Base-by-base conservation (phyloP, 306 rosid genomes). In the Castanopsis chinensis region DNA sequence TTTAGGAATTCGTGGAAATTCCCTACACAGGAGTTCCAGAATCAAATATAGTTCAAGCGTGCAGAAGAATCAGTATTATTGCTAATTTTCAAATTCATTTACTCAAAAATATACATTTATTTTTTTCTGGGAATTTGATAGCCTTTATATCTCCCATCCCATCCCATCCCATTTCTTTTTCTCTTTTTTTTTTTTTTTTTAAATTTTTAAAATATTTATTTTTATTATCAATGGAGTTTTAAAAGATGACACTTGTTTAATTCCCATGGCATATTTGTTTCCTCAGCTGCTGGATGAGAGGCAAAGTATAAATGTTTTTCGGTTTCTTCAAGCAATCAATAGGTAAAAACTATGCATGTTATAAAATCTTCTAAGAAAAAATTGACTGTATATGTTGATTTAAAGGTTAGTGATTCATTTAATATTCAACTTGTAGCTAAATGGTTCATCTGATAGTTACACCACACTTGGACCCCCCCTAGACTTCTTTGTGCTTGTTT, bases 41-140 rank as follows among this genome's bases (percentile, higher is more conserved):
- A 86, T 92, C 98, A 1, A 96, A 94, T 87, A 87, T 92, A 51
- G 98, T 90, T 82, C 97, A 90, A 88, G 97, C 98, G 37, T 92
- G 97, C 89, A 83, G 92, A 89, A 92, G 84, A 79, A 97, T 94
- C 33, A 83, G 92, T 89, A 75, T 74, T 76, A 25, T 33, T 51
- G 69, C 82, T 73, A 69, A 28, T 60, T 57, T 68, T 74, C 80
- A 54, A 69, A 51, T 58, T 57, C 70, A 18, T 49, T 69, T 45
- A 18, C 69, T 30, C 65, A 71, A 8, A 72, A 64, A 77, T 83
- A 30, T 77, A 59, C 43, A 32, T 45, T 33, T 69, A n/a, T n/a
- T n/a, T 37, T 37, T 6, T 7, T 69, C 75, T 84, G 72, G 78
- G n/a, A 80, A 67, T 74, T 21, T 82, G 69, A 69, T 25, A 68